These are phyloP conservation scores for Zizania palustris DNA, from an alignment of 202 grass and related monocot species.

Conservation along the genomic window DNA sequence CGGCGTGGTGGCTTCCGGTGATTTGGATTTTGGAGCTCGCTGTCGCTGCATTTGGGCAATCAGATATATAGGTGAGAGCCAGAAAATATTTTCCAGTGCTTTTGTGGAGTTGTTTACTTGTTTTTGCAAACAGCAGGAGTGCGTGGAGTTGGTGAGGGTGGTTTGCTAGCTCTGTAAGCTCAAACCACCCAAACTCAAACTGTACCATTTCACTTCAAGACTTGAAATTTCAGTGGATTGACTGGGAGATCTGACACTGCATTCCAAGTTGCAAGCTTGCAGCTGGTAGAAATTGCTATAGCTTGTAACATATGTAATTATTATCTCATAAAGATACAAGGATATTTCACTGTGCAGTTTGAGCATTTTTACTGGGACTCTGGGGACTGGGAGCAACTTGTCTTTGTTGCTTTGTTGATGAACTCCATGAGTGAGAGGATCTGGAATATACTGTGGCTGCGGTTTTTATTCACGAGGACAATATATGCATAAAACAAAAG, in stretches of 20 bases:
- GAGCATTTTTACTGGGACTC: too few species aligned
- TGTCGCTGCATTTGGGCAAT: background rate
- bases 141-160: constrained; percentile 50
- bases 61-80: constrained; percentile 26
- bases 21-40: background rate
- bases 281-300: too few species aligned
- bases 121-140: constrained; percentile 5
- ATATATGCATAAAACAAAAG: background rate
- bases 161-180: constrained; percentile 50
- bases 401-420: too few species aligned
- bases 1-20: background rate
- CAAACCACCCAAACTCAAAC: background rate
- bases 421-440: background rate
- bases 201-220: constrained; percentile 37
- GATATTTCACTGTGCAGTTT: too few species aligned
- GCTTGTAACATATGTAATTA: too few species aligned
- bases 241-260: background rate
- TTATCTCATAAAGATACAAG: too few species aligned
- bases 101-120: constrained; percentile 53
- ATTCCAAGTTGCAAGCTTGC: too few species aligned
- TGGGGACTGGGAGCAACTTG: too few species aligned
- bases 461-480: too few species aligned
- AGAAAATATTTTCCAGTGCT: background rate
- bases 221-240: constrained; percentile 4
- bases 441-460: background rate